Base-by-base conservation (phyloP, 2,329 filamentous ascomycete genomes). In the Elsinoe australis region DNA sequence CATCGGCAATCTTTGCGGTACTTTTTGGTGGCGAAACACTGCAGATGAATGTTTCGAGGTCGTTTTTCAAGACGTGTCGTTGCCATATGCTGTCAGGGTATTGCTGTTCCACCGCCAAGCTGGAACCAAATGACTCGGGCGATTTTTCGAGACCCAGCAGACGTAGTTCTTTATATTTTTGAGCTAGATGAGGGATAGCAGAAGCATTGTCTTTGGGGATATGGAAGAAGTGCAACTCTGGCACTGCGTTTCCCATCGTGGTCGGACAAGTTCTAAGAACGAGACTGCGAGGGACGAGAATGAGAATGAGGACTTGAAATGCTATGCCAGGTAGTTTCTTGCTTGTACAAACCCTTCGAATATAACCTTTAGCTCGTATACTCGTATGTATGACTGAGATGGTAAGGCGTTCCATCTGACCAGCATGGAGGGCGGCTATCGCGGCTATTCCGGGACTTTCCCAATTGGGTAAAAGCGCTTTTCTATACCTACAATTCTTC, bases 11-110 rank as follows among this genome's bases (percentile, higher is more conserved):
- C 12, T 18, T 8, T 10, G 19, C 7, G 36, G 9, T 24, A 12
- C 21, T 14, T 2, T 6, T 8, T 9, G 19, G 9, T 8, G 18
- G 19, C 15, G 36, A 21, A 5, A 28, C 36, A 9, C 21, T 14
- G 22, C 36, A 28, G 9, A 41, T 28, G 36, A 41, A 41, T 15
- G 22, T 41, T 14, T 41, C 22, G 22, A 41, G 14, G 10, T 41
- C 36, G 6, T 18, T 12, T 26, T 10, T 12, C 3, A 41, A 22
- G 15, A 41, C 21, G 9, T 24, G 22, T 12, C 28, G 19, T 17
- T 41, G 36, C 36, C 36, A 41, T 21, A 41, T 15, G 9, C 10
- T 14, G 14, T 41, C 36, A 7, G 19, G 19, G n/a, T 26, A 41
- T 12, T 26, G 36, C 22, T 41, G 12, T 14, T 41, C 36, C 7